Evolutionary conservation across 306 rosid species (phyloP).

Genomic region (Fagus sylvatica): DNA sequence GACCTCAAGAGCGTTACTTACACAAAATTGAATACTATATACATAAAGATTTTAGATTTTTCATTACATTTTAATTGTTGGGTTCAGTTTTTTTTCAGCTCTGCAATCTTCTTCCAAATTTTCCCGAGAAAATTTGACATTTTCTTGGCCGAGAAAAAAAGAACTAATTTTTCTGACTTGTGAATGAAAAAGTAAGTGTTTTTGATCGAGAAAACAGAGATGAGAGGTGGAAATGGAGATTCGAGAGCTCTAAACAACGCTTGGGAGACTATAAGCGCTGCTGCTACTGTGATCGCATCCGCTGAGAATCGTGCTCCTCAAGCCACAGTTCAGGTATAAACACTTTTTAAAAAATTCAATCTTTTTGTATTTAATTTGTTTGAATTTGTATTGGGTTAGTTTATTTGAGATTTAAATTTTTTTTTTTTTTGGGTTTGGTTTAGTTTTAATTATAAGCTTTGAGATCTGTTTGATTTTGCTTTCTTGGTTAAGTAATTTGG

Average conservation of each 20-base stretch:
- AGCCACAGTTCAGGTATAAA: conserved; percentile 56
- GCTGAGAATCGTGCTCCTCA: conserved; percentile 63
- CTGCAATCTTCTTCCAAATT: neutral
- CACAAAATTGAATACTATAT: neutral
- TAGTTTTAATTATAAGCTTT: neutral
- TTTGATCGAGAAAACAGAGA: conserved; percentile 21
- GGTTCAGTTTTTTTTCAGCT: neutral
- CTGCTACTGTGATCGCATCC: conserved; percentile 79
- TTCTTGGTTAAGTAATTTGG: neutral
- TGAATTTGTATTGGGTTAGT: conserved; percentile 4
- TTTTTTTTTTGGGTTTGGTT: neutral
- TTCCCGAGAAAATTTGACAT: neutral
- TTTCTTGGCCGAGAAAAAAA: conserved; percentile 2
- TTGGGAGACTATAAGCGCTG: conserved; percentile 86
- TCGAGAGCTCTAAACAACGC: conserved; percentile 47
- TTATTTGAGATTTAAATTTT: conserved; percentile 10
- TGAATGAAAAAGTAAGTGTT: conserved; percentile 3
- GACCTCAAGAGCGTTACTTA: conserved; percentile 46
- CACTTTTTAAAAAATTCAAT: neutral
- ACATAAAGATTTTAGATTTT: neutral
- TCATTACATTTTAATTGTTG: neutral
- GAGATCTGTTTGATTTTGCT: conserved; percentile 15
- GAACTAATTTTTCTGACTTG: neutral
- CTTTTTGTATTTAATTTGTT: neutral
- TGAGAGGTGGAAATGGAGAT: conserved; percentile 53